phyloP scores from a whole-genome alignment of 345 rosid genomes.

The Physaria fendleri region DNA sequence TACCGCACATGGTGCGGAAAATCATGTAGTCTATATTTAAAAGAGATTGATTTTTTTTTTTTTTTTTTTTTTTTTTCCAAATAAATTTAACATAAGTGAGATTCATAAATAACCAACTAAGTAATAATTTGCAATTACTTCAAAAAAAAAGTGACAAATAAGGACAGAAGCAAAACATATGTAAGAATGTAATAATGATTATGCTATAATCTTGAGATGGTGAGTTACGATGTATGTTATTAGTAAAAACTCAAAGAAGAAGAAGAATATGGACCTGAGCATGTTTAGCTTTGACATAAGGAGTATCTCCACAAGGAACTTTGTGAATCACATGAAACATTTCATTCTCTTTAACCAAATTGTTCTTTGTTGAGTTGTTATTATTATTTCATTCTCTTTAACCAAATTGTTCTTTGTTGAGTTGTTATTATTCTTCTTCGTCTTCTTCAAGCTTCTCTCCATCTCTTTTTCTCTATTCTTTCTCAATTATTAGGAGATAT shows the following conservation, averaged over 20 bases:
- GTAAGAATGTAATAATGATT: no score
- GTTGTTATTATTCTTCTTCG: neutral
- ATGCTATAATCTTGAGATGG: no score
- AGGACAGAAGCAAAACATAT: no score
- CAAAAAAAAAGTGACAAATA: no score
- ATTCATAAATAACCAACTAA: no score
- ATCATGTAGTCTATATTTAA: no score
- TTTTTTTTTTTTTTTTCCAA: no score
- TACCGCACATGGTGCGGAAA: no score
- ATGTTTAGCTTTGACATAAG: constrained; percentile 78
- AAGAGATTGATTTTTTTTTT: no score
- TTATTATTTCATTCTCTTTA: constrained; percentile 33
- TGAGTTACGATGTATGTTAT: no score
- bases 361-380: neutral
- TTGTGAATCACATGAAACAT: constrained; percentile 61
- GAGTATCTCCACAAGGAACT: constrained; percentile 80
- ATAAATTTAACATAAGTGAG: no score
- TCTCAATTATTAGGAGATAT: constrained; percentile 4
- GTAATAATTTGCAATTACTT: no score
- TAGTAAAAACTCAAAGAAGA: neutral
- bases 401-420: constrained; percentile 9
- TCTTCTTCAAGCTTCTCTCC: constrained; percentile 32
- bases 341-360: constrained; percentile 31
- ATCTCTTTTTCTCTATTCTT: neutral
- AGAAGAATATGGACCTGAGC: constrained; percentile 54